phyloP scores from a whole-genome alignment of 352 stramenopile genomes.

The Aphanomyces stellatus region DNA sequence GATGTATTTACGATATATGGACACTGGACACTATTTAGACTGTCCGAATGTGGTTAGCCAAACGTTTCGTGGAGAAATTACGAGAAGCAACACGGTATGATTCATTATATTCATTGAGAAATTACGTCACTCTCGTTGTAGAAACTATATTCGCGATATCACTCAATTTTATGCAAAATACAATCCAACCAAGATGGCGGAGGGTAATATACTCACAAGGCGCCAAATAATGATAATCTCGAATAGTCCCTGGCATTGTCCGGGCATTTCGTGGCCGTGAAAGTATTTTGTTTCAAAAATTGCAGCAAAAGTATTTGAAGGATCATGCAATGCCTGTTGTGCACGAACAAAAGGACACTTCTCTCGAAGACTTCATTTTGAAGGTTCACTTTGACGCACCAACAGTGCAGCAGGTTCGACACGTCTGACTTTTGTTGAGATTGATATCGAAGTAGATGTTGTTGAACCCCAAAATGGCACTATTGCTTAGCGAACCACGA shows the following conservation, averaged over 20 bases:
- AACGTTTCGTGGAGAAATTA: not conserved
- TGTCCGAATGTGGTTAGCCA: conserved; percentile 10
- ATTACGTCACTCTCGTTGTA: not conserved
- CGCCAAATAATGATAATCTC: not conserved
- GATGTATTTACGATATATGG: not conserved
- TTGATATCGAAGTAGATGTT: conserved; percentile 6
- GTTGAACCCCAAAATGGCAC: conserved; percentile 12
- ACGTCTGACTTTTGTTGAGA: not conserved
- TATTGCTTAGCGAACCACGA: conserved; percentile 3
- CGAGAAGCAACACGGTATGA: not conserved
- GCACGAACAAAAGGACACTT: conserved; percentile 3
- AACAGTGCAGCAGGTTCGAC: conserved; percentile 5
- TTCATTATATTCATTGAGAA: not conserved
- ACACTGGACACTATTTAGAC: not conserved
- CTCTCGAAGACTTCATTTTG: conserved; percentile 18
- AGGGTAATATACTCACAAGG: not conserved
- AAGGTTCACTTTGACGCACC: conserved; percentile 14
- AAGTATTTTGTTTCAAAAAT: not conserved
- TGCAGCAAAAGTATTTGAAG: conserved; percentile 9
- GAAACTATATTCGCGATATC: conserved; percentile 10
- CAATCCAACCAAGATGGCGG: conserved; percentile 8
- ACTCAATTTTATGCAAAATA: conserved; percentile 12
- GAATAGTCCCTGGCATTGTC: conserved; percentile 6
- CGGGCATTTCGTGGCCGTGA: conserved; percentile 14
- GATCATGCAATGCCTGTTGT: not conserved